Evolutionary conservation across 495 filamentous ascomycete genomes (phyloP).

Genomic region (Penicillium robsamsonii): DNA sequence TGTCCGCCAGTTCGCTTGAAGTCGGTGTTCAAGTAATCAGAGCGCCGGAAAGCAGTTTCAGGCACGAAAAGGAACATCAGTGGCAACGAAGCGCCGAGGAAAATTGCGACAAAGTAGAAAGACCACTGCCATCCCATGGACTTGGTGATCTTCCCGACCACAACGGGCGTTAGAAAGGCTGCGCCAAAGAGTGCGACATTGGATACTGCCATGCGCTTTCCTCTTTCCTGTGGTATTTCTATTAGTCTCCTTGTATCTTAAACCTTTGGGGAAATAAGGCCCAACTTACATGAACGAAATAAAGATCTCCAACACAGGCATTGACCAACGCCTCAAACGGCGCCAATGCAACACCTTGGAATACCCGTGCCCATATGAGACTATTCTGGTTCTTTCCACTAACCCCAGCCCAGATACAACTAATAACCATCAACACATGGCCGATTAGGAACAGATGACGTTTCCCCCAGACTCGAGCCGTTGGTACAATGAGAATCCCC

Average conservation of each 20-base stretch:
- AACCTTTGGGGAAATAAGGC: background rate
- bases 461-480: conserved; percentile 89
- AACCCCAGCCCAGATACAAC: conserved; percentile 76
- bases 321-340: conserved; percentile 78
- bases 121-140: conserved; percentile 75
- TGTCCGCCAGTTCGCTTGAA: conserved; percentile 30
- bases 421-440: conserved; percentile 66
- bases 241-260: conserved; percentile 7
- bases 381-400: conserved; percentile 62
- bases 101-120: conserved; percentile 69
- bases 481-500: conserved; percentile 79
- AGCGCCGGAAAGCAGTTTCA: conserved; percentile 76
- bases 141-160: conserved; percentile 81
- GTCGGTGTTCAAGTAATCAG: conserved; percentile 62
- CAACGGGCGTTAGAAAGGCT: conserved; percentile 86
- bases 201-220: conserved; percentile 84
- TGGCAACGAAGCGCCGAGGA: conserved; percentile 61
- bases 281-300: conserved; percentile 67
- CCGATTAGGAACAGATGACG: conserved; percentile 84
- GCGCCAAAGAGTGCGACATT: conserved; percentile 90
- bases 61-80: conserved; percentile 75
- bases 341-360: conserved; percentile 72
- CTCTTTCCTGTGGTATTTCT: conserved; percentile 57
- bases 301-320: conserved; percentile 73
- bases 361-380: conserved; percentile 70